phyloP scores from a whole-genome alignment of 164 flowering plant species.

The Piper longum region DNA sequence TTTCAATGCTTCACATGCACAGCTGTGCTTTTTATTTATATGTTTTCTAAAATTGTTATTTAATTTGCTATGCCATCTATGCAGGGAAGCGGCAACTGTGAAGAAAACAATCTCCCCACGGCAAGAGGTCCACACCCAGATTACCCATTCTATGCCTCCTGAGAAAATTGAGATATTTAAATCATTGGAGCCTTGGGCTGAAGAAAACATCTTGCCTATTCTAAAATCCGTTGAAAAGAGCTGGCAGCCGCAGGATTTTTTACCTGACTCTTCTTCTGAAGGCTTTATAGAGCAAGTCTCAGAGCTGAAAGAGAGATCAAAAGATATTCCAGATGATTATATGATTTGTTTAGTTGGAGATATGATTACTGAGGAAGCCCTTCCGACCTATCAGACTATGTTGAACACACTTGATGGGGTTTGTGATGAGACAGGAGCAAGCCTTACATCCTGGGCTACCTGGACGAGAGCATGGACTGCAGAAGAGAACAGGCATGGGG shows the following conservation, averaged over 20 bases:
- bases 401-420: conserved; percentile 60
- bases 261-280: conserved; percentile 55
- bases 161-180: conserved; percentile 58
- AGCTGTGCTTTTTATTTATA: neutral
- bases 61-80: conserved; percentile 3
- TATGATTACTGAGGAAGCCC: conserved; percentile 54
- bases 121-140: conserved; percentile 48
- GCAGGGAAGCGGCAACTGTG: conserved; percentile 32
- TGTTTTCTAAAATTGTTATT: neutral
- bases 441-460: conserved; percentile 58
- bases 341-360: conserved; percentile 63
- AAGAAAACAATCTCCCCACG: conserved; percentile 53
- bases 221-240: conserved; percentile 60
- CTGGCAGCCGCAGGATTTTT: conserved; percentile 73
- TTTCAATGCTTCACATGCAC: too few species aligned
- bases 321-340: conserved; percentile 63
- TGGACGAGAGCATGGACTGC: conserved; percentile 81
- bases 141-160: conserved; percentile 63
- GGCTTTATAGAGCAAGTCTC: conserved; percentile 44
- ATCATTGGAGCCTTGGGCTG: conserved; percentile 58
- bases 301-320: conserved; percentile 50
- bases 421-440: conserved; percentile 61
- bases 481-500: conserved; percentile 51
- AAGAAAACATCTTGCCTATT: conserved; percentile 35
- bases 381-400: conserved; percentile 34